phyloP scores from a whole-genome alignment of 805 yeast genomes.

The Candida pseudofarinosa region DNA sequence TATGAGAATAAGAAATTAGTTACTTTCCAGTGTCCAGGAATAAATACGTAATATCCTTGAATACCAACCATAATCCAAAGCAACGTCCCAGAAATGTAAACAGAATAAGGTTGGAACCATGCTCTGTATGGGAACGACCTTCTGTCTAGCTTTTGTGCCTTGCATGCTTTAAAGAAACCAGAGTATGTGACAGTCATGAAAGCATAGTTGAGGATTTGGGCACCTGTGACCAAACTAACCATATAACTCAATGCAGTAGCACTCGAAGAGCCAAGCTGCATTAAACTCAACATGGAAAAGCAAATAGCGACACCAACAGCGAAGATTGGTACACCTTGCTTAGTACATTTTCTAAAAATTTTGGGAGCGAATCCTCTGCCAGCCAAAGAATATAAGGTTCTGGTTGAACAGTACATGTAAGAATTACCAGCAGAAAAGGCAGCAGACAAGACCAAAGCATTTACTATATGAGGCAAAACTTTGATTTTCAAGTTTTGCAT shows the following conservation, averaged over 20 bases:
- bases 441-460: constrained; percentile 69
- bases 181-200: constrained; percentile 42
- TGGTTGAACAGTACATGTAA: constrained; percentile 67
- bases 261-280: constrained; percentile 26
- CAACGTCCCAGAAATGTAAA: constrained; percentile 25
- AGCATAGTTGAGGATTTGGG: constrained; percentile 45
- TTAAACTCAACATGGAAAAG: constrained; percentile 11
- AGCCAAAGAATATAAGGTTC: constrained; percentile 66
- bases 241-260: constrained; percentile 41
- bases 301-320: constrained; percentile 47
- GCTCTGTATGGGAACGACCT: constrained; percentile 35
- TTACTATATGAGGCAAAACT: constrained; percentile 71
- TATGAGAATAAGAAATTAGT: constrained; percentile 65
- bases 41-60: constrained; percentile 68
- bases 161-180: constrained; percentile 37
- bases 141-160: constrained; percentile 39
- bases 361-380: constrained; percentile 70
- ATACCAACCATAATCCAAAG: constrained; percentile 46
- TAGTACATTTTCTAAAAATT: constrained; percentile 53
- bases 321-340: constrained; percentile 65
- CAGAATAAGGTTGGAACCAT: constrained; percentile 43
- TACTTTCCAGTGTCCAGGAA: constrained; percentile 61
- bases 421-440: constrained; percentile 86
- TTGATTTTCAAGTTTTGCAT: constrained; percentile 63
- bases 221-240: constrained; percentile 44